phyloP scores from a whole-genome alignment of 768 basidiomycete genomes.

The Boletus tylopilopsis region DNA sequence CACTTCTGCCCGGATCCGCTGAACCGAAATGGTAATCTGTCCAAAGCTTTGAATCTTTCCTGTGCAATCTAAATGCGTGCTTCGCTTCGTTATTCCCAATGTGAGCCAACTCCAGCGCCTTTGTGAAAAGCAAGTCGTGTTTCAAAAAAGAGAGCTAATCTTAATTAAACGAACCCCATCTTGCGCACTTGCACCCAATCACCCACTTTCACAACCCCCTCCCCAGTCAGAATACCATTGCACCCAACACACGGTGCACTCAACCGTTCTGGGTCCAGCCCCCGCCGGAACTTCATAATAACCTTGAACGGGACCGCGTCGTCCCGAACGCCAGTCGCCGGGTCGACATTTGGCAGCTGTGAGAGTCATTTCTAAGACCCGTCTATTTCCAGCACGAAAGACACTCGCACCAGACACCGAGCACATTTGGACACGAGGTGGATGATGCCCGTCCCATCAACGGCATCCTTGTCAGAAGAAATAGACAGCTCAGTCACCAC shows the following conservation, averaged over 20 bases:
- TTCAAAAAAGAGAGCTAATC: no score
- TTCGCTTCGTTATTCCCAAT: no score
- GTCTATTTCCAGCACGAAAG: conserved; percentile 1
- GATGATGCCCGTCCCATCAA: conserved; percentile 30
- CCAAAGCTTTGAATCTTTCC: not conserved
- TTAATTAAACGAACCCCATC: conserved; percentile 30
- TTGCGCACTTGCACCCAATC: conserved; percentile 53
- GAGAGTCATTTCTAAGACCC: conserved; percentile 8
- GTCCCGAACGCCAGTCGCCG: conserved; percentile 61
- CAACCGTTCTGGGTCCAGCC: conserved; percentile 46
- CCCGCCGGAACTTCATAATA: conserved; percentile 66
- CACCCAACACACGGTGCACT: conserved; percentile 63
- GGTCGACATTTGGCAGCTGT: conserved; percentile 72
- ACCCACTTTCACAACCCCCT: conserved; percentile 57
- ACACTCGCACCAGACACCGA: conserved; percentile 61
- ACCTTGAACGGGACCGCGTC: conserved; percentile 73
- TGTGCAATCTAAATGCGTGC: not conserved
- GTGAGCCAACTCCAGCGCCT: no score
- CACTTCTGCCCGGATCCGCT: conserved; percentile 29
- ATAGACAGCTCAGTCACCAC: conserved; percentile 59
- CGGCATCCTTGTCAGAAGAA: conserved; percentile 32
- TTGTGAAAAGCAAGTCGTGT: no score
- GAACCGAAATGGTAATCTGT: not conserved
- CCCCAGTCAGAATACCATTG: conserved; percentile 51
- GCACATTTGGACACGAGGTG: conserved; percentile 65